Evolutionary conservation across 2,329 filamentous ascomycete genomes (phyloP), one percentile per base, ranked within the genome.

Genomic region (Raffaelea deltoideospora): DNA sequence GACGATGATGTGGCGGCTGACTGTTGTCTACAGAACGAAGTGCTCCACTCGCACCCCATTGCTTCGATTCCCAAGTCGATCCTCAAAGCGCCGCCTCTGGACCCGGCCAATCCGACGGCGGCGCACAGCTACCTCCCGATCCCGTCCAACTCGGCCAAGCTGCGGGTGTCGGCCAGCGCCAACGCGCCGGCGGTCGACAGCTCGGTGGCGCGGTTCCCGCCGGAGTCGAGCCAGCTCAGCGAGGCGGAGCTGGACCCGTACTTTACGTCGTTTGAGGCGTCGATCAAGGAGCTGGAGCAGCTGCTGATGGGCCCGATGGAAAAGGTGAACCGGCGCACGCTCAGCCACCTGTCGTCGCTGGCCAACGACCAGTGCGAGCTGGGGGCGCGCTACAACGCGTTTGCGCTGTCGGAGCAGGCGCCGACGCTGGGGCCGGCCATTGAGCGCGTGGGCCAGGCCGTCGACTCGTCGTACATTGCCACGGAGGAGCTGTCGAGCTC

Each of bases 201-300:
- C 23, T 19, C 38, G 74, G 28, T 37, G 5, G 40, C 42, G 17
- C 77, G 86, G 14, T 95, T 98, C 45, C 90, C 90, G 5, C 79
- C 84, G 0, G 76, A 84, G 20, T 70, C 77, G 3, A 73, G 78
- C 43, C 73, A 75, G 37, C 60, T 96, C 37, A 82, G 73, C 45
- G 92, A 98, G 54, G 76, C 86, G 48, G 88, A 96, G 37, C 67
- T 98, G 14, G 90, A 98, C 50, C 86, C 87, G 2, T 98, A 96
- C 56, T 98, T 98, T 57, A 78, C 88, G 41, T 80, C 84, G 27
- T 98, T 92, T 47, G 92, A 98, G 54, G 69, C 79, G 3, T 88
- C 86, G 2, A 94, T 87, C 10, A 86, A 90, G 52, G 88, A 96
- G 45, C 66, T 96, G 2, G 92, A 98, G 55, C 65, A 79, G 14